A percentile compares a stretch with the other conserved stretches of the same genome.
These are phyloP conservation scores for Vickermania spadyakhi DNA, from an alignment of 208 protist genomes.

Conservation along the genomic window DNA sequence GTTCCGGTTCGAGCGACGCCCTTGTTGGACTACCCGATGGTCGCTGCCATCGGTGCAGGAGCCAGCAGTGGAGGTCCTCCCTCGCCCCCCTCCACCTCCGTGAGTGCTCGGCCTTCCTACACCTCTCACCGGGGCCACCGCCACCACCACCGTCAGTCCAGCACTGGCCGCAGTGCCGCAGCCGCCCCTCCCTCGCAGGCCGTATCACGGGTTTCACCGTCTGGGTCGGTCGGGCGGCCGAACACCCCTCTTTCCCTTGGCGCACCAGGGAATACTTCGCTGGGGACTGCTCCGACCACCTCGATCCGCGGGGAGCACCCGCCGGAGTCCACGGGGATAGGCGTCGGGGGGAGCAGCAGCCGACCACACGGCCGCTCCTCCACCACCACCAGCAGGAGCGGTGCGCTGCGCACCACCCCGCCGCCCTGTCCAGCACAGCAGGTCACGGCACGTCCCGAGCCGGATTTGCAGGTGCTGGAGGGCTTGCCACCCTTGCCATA, in stretches of 20 bases:
- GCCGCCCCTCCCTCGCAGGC: not conserved
- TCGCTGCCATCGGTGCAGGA: not conserved
- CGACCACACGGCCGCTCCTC: too few relatives aligned
- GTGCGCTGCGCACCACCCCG: not conserved
- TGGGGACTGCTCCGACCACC: too few relatives aligned
- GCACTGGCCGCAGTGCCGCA: not conserved
- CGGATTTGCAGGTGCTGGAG: conserved; percentile 5
- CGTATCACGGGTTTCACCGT: not conserved
- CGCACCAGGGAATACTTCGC: too few relatives aligned
- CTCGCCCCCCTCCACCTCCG: too few relatives aligned
- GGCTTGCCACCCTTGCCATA: conserved; percentile 9
- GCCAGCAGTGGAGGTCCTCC: too few relatives aligned
- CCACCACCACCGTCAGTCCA: not conserved
- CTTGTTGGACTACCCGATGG: not conserved
- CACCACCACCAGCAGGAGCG: not conserved
- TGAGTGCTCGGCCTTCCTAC: too few relatives aligned
- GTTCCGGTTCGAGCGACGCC: not conserved
- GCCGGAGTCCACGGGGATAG: too few relatives aligned
- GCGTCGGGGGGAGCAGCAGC: too few relatives aligned
- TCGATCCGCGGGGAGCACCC: too few relatives aligned
- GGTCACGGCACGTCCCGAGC: conserved; percentile 4
- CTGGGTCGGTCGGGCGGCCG: too few relatives aligned
- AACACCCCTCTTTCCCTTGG: too few relatives aligned
- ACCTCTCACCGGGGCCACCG: not conserved
- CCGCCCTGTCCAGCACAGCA: not conserved